Percentiles rank a stretch among this genome's conserved stretches.
Evolutionary conservation across 345 rosid genomes (phyloP).

Genomic region (Brassica nigra): DNA sequence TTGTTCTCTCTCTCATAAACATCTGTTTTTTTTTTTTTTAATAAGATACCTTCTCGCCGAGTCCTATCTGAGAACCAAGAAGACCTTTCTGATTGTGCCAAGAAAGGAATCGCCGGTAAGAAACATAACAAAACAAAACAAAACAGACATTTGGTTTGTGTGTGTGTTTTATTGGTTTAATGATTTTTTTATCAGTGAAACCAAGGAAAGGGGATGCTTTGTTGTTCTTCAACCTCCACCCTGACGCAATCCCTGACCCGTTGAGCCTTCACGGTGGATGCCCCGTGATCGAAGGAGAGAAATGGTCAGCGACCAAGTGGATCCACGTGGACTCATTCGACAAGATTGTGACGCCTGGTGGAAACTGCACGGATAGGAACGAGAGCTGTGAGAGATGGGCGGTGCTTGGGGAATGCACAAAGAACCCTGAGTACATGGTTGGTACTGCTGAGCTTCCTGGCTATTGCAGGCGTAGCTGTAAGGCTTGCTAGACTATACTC

Average conservation of each 20-base stretch:
- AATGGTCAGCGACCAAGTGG: conserved; percentile 99
- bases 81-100: conserved; percentile 86
- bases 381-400: conserved; percentile 93
- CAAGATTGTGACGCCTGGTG: conserved; percentile 53
- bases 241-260: conserved; percentile 75
- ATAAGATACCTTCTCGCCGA: conserved; percentile 34
- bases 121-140: not conserved
- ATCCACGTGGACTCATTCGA: conserved; percentile 89
- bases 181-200: conserved; percentile 51
- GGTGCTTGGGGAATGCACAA: conserved; percentile 85
- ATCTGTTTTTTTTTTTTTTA: not conserved
- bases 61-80: conserved; percentile 46
- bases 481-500: conserved; percentile 55
- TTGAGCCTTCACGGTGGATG: conserved; percentile 90
- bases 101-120: conserved; percentile 85
- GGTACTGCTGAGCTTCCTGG: conserved; percentile 87
- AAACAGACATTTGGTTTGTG: not conserved
- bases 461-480: conserved; percentile 82
- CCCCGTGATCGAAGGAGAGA: conserved; percentile 93
- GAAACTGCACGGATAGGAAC: conserved; percentile 73
- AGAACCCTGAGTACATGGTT: conserved; percentile 84
- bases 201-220: conserved; percentile 90
- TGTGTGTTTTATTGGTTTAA: not conserved
- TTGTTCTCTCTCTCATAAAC: conserved; percentile 11
- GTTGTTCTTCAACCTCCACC: conserved; percentile 85